Conservation (phyloP, 768 basidiomycete genomes). For the Amanita muscaria region DNA sequence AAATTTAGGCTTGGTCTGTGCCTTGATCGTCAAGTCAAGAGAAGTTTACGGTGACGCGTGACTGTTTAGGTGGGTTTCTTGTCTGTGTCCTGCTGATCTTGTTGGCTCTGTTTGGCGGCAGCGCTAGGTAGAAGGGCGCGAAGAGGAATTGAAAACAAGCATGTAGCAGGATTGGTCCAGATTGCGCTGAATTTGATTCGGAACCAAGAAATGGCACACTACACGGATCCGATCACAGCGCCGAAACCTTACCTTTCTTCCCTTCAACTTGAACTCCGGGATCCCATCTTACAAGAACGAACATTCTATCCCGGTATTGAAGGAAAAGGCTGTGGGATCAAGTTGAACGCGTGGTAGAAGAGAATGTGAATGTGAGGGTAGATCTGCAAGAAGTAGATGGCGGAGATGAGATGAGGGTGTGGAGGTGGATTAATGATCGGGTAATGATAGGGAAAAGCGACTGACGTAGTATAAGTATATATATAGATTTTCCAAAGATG, state of each 20-base stretch:
- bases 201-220: constrained; percentile 75
- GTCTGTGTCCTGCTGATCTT: constrained; percentile 26
- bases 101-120: constrained; percentile 23
- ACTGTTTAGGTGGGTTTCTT: constrained; percentile 49
- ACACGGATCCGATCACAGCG: constrained; percentile 69
- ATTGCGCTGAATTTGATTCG: constrained; percentile 72
- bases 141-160: constrained; percentile 49
- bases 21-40: constrained; percentile 54
- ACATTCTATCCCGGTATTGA: constrained; percentile 57
- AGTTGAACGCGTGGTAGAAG: constrained; percentile 81
- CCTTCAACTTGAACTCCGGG: constrained; percentile 80
- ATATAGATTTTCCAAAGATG: no score
- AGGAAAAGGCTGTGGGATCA: constrained; percentile 70
- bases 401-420: constrained; percentile 84
- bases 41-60: constrained; percentile 56
- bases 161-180: constrained; percentile 67
- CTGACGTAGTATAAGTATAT: no score
- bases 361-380: constrained; percentile 83
- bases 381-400: constrained; percentile 77
- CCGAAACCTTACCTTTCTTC: constrained; percentile 77
- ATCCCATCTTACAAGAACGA: constrained; percentile 77
- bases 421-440: constrained; percentile 92
- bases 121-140: constrained; percentile 40
- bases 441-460: no score
- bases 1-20: constrained; percentile 58